Base-by-base conservation (phyloP, 1,284 basidiomycete species). In the Naganishia sp. region DNA sequence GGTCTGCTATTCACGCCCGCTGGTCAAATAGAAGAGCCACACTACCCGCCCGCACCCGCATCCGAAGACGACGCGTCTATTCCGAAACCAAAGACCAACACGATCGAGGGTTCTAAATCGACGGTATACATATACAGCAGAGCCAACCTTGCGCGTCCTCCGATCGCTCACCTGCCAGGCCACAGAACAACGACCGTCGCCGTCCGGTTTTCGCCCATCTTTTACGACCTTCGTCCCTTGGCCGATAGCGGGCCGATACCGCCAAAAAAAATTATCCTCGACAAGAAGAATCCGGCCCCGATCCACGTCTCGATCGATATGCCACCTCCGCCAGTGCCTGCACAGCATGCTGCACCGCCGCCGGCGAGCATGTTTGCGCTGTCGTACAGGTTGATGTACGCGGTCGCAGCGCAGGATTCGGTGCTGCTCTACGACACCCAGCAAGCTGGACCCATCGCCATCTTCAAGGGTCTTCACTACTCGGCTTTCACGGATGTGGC, bases 391-490 rank as follows among this genome's bases (percentile, higher is more conserved):
- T 92, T 98, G 88, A 80, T 98, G 49, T 99, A 92, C 75, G 94
- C 96, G 0, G 92, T 99, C 10, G 91, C 94, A 50, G 98, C 95
- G 28, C 96, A 94, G 86, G 95, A 99, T 77, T 90, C 91, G 0
- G 88, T 99, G 25, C 85, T 92, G 63, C 89, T 99, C 65, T 95
- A 99, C 78, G 95, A 99, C 78, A 98, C 95, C 3, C 95, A 99
- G 79, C 95, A 99, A 81, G 85, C 92, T 0, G 87, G 90, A 0
- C 96, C 95, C 0, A 85, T 98, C 50, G 94, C 92, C 76, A 84
- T 98, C 73, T 86, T 99, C 74, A 92, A 90, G 62, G 97, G 96
- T 75, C 81, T 99, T 71, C 95, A 99, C 80, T 99, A 97, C 76
- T 92, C 96, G 68, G 92, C 94, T 72, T 98, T 98, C 75, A 99